Conservation (phyloP, 768 basidiomycete genomes). For the Podaxis carcinomalis region DNA sequence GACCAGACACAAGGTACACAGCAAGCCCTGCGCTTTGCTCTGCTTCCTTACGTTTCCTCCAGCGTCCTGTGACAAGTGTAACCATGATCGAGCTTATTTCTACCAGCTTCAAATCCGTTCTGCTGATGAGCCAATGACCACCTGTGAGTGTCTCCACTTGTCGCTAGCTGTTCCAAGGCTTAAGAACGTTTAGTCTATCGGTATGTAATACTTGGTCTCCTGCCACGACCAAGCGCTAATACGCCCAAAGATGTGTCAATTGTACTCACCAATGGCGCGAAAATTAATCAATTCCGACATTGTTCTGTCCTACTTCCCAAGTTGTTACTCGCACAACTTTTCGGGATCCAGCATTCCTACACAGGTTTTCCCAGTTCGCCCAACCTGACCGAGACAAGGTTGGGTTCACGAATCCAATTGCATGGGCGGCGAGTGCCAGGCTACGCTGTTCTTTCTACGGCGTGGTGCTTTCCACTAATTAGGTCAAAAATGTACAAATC, state of each 20-base stretch:
- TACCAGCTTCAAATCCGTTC: slow-evolving; percentile 95
- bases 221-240: neutral
- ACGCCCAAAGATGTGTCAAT: slow-evolving; percentile 44
- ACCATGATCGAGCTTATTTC: slow-evolving; percentile 83
- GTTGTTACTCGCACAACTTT: neutral
- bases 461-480: neutral
- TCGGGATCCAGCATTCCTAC: too few relatives aligned
- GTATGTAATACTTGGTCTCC: slow-evolving; percentile 26
- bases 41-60: neutral
- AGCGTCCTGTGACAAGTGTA: slow-evolving; percentile 76
- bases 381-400: too few relatives aligned
- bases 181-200: slow-evolving; percentile 49
- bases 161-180: neutral
- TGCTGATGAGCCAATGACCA: slow-evolving; percentile 89
- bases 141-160: slow-evolving; percentile 33
- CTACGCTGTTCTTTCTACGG: neutral
- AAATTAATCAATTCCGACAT: slow-evolving; percentile 31
- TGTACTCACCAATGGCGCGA: slow-evolving; percentile 72
- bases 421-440: neutral
- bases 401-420: neutral
- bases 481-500: slow-evolving; percentile 87
- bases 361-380: too few relatives aligned
- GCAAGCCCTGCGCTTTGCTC: neutral
- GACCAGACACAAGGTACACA: slow-evolving; percentile 72
- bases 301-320: neutral